phyloP scores from a whole-genome alignment of 345 rosid species.

The Punica granatum region DNA sequence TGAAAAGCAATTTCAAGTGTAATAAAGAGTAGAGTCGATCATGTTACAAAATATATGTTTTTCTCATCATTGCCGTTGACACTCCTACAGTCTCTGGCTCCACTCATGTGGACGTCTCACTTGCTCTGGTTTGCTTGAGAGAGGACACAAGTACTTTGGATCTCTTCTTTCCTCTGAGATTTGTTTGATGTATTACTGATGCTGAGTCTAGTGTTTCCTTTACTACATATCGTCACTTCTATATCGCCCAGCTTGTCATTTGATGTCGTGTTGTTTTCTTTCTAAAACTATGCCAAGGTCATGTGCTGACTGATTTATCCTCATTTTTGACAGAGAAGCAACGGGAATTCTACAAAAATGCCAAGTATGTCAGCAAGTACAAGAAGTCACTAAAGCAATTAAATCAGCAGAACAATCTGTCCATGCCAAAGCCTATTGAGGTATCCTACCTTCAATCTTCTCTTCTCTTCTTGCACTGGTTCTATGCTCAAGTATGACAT shows the following conservation, averaged over 20 bases:
- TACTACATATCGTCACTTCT: not conserved
- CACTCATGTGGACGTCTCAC: not conserved
- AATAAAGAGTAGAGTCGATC: no score
- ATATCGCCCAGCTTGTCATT: not conserved
- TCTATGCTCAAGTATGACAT: not conserved
- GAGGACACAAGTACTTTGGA: not conserved
- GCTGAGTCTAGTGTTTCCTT: not conserved
- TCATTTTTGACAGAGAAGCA: conserved; percentile 45
- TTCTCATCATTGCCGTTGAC: not conserved
- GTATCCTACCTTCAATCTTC: conserved; percentile 13
- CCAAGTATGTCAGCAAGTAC: conserved; percentile 62
- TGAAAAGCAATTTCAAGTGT: no score
- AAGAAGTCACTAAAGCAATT: conserved; percentile 45
- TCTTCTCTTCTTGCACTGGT: not conserved
- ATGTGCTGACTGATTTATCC: not conserved
- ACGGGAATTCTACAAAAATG: conserved; percentile 78
- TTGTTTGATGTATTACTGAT: not conserved
- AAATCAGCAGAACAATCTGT: conserved; percentile 19
- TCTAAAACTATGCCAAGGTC: not conserved
- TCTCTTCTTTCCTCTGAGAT: not conserved
- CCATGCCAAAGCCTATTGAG: conserved; percentile 15
- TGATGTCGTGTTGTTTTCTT: not conserved
- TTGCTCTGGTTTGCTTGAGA: not conserved
- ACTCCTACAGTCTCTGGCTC: not conserved
- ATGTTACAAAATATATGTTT: no score